Evolutionary conservation across 1,284 basidiomycete species (phyloP).

Genomic region (Schizophyllum amplum): DNA sequence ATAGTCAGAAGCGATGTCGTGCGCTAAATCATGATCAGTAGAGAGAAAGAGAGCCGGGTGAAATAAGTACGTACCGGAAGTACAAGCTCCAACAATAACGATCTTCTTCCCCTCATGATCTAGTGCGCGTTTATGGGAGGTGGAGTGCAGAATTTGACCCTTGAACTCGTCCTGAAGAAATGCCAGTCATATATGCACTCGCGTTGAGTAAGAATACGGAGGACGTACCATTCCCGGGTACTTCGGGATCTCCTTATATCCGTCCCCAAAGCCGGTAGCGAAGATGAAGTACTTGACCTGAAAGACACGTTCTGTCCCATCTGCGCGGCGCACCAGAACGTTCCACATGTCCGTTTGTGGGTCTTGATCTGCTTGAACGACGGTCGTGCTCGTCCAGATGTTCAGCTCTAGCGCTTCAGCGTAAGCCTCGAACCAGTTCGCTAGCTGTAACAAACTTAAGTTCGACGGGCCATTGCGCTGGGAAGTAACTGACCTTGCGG

Average conservation of each 20-base stretch:
- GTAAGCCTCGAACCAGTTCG: slow-evolving; percentile 64
- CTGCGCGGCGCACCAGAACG: slow-evolving; percentile 38
- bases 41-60: too few species aligned
- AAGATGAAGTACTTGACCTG: slow-evolving; percentile 51
- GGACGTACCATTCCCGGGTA: slow-evolving; percentile 30
- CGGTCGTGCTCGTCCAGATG: slow-evolving; percentile 53
- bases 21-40: too few species aligned
- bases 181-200: background rate
- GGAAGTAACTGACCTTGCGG: slow-evolving; percentile 28
- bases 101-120: slow-evolving; percentile 54
- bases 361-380: slow-evolving; percentile 37
- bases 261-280: slow-evolving; percentile 52
- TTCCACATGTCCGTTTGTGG: slow-evolving; percentile 44
- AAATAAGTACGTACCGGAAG: slow-evolving; percentile 44
- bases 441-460: slow-evolving; percentile 48
- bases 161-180: slow-evolving; percentile 38
- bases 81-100: slow-evolving; percentile 54
- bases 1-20: slow-evolving; percentile 32
- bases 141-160: slow-evolving; percentile 52
- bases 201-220: background rate
- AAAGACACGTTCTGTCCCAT: slow-evolving; percentile 39
- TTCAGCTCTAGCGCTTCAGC: slow-evolving; percentile 57
- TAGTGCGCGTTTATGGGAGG: slow-evolving; percentile 35
- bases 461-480: background rate
- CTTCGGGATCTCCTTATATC: slow-evolving; percentile 38